These are phyloP conservation scores for Solanum peruvianum DNA, from an alignment of 257 asterid genomes.

Conservation along the genomic window DNA sequence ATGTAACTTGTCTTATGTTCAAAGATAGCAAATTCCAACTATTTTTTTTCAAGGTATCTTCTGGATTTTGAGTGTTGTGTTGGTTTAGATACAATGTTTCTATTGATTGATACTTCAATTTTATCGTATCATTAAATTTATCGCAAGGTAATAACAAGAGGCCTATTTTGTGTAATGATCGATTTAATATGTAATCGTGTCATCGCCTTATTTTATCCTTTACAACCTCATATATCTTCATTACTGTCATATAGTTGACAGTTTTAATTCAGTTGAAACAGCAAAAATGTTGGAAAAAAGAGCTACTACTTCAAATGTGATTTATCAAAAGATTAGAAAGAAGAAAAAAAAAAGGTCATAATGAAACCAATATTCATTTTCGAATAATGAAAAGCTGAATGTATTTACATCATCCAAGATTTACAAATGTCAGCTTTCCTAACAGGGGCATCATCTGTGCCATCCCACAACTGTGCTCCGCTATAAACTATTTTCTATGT, in stretches of 20 bases:
- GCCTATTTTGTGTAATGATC: background rate
- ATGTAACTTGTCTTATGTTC: background rate
- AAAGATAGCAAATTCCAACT: background rate
- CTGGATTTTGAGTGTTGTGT: background rate
- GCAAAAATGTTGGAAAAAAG: background rate
- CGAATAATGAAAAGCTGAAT: constrained; percentile 7
- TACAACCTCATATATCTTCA: constrained; percentile 13
- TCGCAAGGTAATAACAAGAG: no score
- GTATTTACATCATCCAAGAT: constrained; percentile 57
- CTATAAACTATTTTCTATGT: background rate
- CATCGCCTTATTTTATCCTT: background rate
- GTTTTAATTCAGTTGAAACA: background rate
- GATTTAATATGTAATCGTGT: background rate
- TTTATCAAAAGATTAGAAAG: background rate
- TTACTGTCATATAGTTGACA: constrained; percentile 46
- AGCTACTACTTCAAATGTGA: background rate
- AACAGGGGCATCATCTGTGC: background rate
- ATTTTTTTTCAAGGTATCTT: background rate
- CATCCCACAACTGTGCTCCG: background rate
- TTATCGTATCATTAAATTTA: background rate
- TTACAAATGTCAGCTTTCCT: constrained; percentile 23
- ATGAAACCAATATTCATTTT: background rate
- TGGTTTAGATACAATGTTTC: background rate
- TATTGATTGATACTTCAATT: background rate
- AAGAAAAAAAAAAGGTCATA: background rate